Evolutionary conservation across 164 flowering plant species (phyloP).

Genomic region (Macadamia tetraphylla): DNA sequence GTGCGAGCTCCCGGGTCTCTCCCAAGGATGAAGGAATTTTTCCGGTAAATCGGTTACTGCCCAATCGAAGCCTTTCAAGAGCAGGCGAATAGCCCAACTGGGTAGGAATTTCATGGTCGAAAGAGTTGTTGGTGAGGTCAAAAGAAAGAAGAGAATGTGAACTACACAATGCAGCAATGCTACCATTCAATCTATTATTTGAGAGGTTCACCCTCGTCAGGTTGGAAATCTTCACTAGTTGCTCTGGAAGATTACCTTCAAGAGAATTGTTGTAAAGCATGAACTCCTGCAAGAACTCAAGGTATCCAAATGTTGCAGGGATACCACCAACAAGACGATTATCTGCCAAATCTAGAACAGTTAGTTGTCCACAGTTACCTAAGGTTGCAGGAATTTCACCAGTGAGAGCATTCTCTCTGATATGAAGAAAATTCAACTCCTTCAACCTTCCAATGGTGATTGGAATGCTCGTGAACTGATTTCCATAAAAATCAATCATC

Average conservation of each 20-base stretch:
- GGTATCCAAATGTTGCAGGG: slow-evolving; percentile 55
- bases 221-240: slow-evolving; percentile 41
- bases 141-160: slow-evolving; percentile 67
- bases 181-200: slow-evolving; percentile 69
- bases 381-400: slow-evolving; percentile 73
- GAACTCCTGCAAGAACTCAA: slow-evolving; percentile 47
- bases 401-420: slow-evolving; percentile 70
- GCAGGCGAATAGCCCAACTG: slow-evolving; percentile 59
- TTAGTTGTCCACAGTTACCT: slow-evolving; percentile 63
- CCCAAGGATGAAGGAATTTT: slow-evolving; percentile 62
- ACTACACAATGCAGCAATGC: slow-evolving; percentile 59
- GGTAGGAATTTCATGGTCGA: slow-evolving; percentile 60
- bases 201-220: slow-evolving; percentile 85
- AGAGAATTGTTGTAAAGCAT: slow-evolving; percentile 96
- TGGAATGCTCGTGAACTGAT: slow-evolving; percentile 59
- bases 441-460: slow-evolving; percentile 60
- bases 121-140: slow-evolving; percentile 73
- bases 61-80: slow-evolving; percentile 72
- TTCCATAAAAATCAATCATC: slow-evolving; percentile 78
- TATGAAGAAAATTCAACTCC: slow-evolving; percentile 58
- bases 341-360: slow-evolving; percentile 78
- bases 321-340: slow-evolving; percentile 62
- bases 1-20: slow-evolving; percentile 41
- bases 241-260: slow-evolving; percentile 65
- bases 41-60: slow-evolving; percentile 60